Conservation (phyloP, 2,329 filamentous ascomycete genomes). For the Pseudogymnoascus sp. region DNA sequence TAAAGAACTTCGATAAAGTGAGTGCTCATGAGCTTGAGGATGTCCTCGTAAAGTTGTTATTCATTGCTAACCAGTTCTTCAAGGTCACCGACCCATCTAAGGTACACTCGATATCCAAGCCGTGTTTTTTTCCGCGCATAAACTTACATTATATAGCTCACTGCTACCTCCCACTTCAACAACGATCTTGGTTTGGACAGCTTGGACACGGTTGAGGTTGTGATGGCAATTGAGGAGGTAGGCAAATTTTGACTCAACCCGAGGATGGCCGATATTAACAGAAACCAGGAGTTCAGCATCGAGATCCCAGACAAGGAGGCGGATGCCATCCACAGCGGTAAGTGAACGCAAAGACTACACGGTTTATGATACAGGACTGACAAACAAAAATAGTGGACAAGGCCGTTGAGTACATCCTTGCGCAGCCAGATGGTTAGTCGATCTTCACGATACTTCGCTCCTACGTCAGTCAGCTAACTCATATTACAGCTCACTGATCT, state of each 20-base stretch:
- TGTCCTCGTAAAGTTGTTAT: background rate
- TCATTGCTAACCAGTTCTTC: slow-evolving; percentile 18
- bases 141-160: slow-evolving; percentile 54
- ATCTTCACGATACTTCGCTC: background rate
- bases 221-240: slow-evolving; percentile 97
- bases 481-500: slow-evolving; percentile 26
- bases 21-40: slow-evolving; percentile 23
- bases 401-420: slow-evolving; percentile 66
- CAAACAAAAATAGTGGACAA: slow-evolving; percentile 51
- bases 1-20: slow-evolving; percentile 98
- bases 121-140: slow-evolving; percentile 16
- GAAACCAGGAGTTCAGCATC: slow-evolving; percentile 54
- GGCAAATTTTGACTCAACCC: background rate
- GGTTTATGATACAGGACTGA: slow-evolving; percentile 20
- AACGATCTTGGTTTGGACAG: slow-evolving; percentile 97
- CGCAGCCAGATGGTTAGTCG: slow-evolving; percentile 63
- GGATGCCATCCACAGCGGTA: slow-evolving; percentile 69
- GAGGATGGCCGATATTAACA: slow-evolving; percentile 20
- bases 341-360: slow-evolving; percentile 27
- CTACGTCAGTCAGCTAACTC: background rate
- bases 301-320: slow-evolving; percentile 76
- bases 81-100: slow-evolving; percentile 61
- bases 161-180: slow-evolving; percentile 76
- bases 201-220: slow-evolving; percentile 97
- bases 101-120: slow-evolving; percentile 35